A percentile compares a stretch with the other conserved stretches of the same genome.
Evolutionary conservation across 2,329 filamentous ascomycete species (phyloP).

Genomic region (Fusarium papillatum): DNA sequence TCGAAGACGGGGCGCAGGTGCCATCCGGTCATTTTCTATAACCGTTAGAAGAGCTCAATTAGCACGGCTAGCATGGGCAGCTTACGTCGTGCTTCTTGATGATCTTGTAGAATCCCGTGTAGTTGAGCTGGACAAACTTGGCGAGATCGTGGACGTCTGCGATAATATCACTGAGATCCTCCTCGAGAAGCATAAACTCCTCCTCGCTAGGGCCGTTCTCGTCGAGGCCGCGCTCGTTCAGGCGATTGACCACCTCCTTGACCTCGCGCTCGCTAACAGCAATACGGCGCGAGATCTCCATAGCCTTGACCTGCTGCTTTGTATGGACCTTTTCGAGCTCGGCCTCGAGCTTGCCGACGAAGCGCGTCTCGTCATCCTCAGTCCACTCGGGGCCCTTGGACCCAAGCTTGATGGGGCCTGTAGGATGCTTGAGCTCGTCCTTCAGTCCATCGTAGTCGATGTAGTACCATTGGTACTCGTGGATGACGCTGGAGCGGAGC

Average conservation of each 20-base stretch:
- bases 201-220: conserved; percentile 82
- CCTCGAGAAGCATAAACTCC: conserved; percentile 93
- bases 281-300: conserved; percentile 94
- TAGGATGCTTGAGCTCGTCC: conserved; percentile 83
- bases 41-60: conserved; percentile 35
- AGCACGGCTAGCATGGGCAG: neutral
- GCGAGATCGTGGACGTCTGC: conserved; percentile 98
- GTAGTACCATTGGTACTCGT: conserved; percentile 98
- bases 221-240: conserved; percentile 72
- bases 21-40: conserved; percentile 93
- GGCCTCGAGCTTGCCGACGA: conserved; percentile 87
- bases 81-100: conserved; percentile 99
- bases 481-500: conserved; percentile 94
- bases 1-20: conserved; percentile 97
- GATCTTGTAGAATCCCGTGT: conserved; percentile 99
- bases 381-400: conserved; percentile 76
- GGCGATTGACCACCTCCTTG: conserved; percentile 83
- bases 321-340: conserved; percentile 98
- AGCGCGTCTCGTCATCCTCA: conserved; percentile 91
- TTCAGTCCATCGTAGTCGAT: conserved; percentile 98
- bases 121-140: conserved; percentile 98
- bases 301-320: conserved; percentile 97
- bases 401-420: conserved; percentile 61
- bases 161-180: conserved; percentile 97
- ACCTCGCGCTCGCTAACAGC: conserved; percentile 91